Evolutionary conservation across 371 early-diverging fungal species (phyloP).

Genomic region (Mortierella polycephala): DNA sequence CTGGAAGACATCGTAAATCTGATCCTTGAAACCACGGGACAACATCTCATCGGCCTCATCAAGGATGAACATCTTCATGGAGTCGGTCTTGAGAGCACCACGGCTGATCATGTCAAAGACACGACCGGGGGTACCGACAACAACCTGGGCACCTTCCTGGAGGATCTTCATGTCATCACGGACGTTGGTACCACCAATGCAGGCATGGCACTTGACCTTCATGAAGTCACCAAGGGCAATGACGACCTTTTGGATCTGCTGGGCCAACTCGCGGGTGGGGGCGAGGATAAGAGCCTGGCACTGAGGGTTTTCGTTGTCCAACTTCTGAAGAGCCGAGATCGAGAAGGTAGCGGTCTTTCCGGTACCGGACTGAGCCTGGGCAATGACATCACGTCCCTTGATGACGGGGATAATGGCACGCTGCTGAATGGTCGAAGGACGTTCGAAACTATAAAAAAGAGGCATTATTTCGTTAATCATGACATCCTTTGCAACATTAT

Average conservation of each 20-base stretch:
- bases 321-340: slow-evolving; percentile 89
- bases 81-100: slow-evolving; percentile 77
- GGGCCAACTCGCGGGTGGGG: slow-evolving; percentile 94
- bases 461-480: not conserved
- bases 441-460: slow-evolving; percentile 73
- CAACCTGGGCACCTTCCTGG: slow-evolving; percentile 79
- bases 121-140: slow-evolving; percentile 96
- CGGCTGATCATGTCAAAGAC: slow-evolving; percentile 95
- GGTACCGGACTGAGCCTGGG: slow-evolving; percentile 97
- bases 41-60: slow-evolving; percentile 99
- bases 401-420: slow-evolving; percentile 90
- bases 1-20: slow-evolving; percentile 94
- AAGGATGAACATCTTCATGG: slow-evolving; percentile 92
- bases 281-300: slow-evolving; percentile 93
- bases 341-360: slow-evolving; percentile 98
- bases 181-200: slow-evolving; percentile 92
- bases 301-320: slow-evolving; percentile 76
- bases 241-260: slow-evolving; percentile 89
- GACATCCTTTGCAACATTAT: not conserved
- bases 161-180: slow-evolving; percentile 83
- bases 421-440: slow-evolving; percentile 93
- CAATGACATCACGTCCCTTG: slow-evolving; percentile 90
- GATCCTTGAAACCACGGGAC: slow-evolving; percentile 93
- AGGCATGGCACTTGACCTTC: slow-evolving; percentile 82
- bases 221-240: slow-evolving; percentile 87